Conservation (phyloP, 768 basidiomycete species). For the Rhizopogon vinicolor region DNA sequence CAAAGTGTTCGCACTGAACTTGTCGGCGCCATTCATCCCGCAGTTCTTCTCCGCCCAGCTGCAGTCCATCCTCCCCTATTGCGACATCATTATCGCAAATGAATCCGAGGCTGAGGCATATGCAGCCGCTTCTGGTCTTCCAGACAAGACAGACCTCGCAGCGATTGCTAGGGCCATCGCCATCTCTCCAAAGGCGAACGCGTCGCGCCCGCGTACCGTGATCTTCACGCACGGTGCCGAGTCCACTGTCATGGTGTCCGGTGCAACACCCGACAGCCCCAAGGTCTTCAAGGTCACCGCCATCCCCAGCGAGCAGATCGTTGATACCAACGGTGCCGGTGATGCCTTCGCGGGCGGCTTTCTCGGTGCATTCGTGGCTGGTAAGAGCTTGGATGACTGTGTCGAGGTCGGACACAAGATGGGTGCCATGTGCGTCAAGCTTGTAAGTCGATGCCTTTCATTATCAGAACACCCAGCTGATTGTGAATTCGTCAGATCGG, state of each 20-base stretch:
- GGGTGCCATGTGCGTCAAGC: constrained; percentile 80
- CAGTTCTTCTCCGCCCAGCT: constrained; percentile 88
- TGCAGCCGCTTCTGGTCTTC: constrained; percentile 67
- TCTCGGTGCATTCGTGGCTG: constrained; percentile 77
- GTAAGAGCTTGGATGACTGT: constrained; percentile 71
- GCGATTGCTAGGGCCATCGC: constrained; percentile 76
- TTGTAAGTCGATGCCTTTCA: constrained; percentile 40
- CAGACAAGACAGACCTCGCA: constrained; percentile 60
- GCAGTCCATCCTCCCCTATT: constrained; percentile 74
- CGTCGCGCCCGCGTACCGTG: constrained; percentile 72
- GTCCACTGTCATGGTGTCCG: constrained; percentile 71
- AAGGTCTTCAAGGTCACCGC: constrained; percentile 56
- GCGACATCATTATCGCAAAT: constrained; percentile 93
- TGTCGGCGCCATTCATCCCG: constrained; percentile 96
- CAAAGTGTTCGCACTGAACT: constrained; percentile 90
- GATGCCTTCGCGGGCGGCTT: constrained; percentile 98
- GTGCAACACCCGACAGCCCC: constrained; percentile 47
- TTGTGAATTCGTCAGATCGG: constrained; percentile 36
- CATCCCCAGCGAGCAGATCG: constrained; percentile 60
- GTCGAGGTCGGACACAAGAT: constrained; percentile 86
- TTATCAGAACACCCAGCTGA: not conserved
- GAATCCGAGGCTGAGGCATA: constrained; percentile 91
- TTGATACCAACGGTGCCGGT: constrained; percentile 98
- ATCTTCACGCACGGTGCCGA: constrained; percentile 89
- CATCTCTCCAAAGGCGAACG: constrained; percentile 68